Evolutionary conservation across 228 moss, liverwort and hornwort genomes (phyloP).

Genomic region (Sphagnum magellanicum): DNA sequence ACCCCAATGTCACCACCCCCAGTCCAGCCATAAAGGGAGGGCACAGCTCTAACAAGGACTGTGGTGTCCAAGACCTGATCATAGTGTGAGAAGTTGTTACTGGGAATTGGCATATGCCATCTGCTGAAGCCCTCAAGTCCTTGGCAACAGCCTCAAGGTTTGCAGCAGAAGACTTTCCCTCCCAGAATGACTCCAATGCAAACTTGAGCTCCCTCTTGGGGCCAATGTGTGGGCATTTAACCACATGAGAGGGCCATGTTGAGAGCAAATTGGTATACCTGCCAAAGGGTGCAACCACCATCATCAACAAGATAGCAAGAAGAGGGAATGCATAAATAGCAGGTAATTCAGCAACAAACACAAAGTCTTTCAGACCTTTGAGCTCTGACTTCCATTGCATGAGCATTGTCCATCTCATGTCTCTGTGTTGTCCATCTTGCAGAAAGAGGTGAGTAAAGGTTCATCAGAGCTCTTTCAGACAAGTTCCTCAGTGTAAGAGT

Average conservation of each 20-base stretch:
- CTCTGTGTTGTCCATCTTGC: too few species aligned
- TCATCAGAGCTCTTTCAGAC: too few species aligned
- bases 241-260: constrained; percentile 30
- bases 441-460: too few species aligned
- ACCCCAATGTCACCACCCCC: constrained; percentile 49
- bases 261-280: too few species aligned
- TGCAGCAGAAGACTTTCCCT: constrained; percentile 59
- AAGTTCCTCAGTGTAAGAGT: too few species aligned
- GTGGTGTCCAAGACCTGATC: constrained; percentile 89
- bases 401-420: too few species aligned
- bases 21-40: constrained; percentile 55
- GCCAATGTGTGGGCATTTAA: constrained; percentile 55
- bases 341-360: too few species aligned
- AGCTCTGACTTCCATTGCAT: too few species aligned
- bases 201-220: constrained; percentile 83
- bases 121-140: constrained; percentile 62
- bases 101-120: constrained; percentile 64
- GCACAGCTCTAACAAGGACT: constrained; percentile 64
- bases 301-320: too few species aligned
- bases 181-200: constrained; percentile 83
- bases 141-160: constrained; percentile 64
- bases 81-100: constrained; percentile 81
- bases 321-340: too few species aligned
- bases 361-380: too few species aligned
- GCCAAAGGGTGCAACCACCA: too few species aligned